Percentiles rank a stretch among this genome's conserved stretches.
Conservation (phyloP, 108 stramenopile species). For the Skeletonema menzelii region DNA sequence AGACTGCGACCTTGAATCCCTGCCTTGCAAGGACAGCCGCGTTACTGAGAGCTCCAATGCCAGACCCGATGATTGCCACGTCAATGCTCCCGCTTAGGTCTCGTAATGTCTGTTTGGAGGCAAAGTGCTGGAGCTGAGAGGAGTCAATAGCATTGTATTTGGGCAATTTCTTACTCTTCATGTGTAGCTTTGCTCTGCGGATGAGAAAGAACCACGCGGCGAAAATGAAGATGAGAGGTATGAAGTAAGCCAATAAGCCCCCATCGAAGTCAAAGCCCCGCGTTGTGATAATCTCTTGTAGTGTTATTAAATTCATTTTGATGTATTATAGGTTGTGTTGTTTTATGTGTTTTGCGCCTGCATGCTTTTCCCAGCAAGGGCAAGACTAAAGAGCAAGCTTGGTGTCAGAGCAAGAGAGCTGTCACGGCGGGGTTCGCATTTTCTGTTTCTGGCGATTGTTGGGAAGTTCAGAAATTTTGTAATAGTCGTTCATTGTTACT, state of each 20-base stretch:
- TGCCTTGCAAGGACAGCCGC: constrained; percentile 35
- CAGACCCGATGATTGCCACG: constrained; percentile 46
- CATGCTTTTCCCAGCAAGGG: no score
- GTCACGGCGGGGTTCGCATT: no score
- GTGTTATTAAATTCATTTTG: neutral
- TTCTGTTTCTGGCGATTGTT: no score
- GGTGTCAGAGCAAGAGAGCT: no score
- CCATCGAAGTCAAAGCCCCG: neutral
- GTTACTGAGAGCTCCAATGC: constrained; percentile 48
- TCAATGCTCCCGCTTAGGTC: constrained; percentile 42
- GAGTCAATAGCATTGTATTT: constrained; percentile 20
- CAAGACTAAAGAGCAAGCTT: no score
- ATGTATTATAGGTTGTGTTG: neutral
- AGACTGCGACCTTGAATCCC: constrained; percentile 50
- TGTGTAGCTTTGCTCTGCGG: constrained; percentile 1
- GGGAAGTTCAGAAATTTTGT: no score
- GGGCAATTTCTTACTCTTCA: constrained; percentile 8
- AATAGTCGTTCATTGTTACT: no score
- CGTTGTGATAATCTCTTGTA: neutral
- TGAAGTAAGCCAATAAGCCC: neutral
- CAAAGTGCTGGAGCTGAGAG: constrained; percentile 15
- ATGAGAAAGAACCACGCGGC: constrained; percentile 26
- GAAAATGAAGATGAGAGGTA: constrained; percentile 20
- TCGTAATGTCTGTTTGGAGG: constrained; percentile 3
- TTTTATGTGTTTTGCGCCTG: no score